Evolutionary conservation across 768 basidiomycete genomes (phyloP), one percentile per base, ranked within the genome.

Genomic region (Dacryopinax spathularia): DNA sequence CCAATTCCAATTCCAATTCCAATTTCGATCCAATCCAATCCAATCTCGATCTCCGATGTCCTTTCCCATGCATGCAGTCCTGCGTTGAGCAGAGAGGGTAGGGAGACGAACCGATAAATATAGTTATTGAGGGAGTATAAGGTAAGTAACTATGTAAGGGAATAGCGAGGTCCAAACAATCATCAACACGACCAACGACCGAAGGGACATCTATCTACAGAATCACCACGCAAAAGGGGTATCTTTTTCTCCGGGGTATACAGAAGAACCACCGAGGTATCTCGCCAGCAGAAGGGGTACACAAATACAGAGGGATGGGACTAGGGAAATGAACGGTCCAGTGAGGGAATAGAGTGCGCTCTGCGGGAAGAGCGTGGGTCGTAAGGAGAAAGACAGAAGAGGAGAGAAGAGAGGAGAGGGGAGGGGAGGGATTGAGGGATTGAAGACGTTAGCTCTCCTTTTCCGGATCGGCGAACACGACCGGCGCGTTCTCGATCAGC

Each of bases 401-500:
- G 22, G 29, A 29, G 18, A 31, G 25, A 56, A 56, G 48, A 6
- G 22, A 18, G 18, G n/a, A n/a, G n/a, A n/a, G n/a, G n/a, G n/a
- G n/a, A n/a, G n/a, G n/a, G n/a, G n/a, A n/a, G n/a, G n/a, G n/a
- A n/a, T n/a, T n/a, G n/a, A n/a, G n/a, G n/a, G n/a, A n/a, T n/a
- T n/a, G n/a, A n/a, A n/a, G 18, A 27, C 48, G 20, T 56, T 13
- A 56, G 13, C 20, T 5, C 25, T 27, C 22, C 3, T 27, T 29
- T 29, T 56, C 48, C 13, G 27, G 36, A 31, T 63, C 37, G 18
- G 64, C 34, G 60, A 65, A 63, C 29, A 66, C 60, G 34, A 73
- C 73, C 37, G 78, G 80, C 13, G 90, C 90, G 71, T 95, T 88
- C 72, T 97, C 93, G 65, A 98, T 84, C 67, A 97, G 82, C 88